These are phyloP conservation scores for Boletus austroedulis DNA, from an alignment of 1,284 basidiomycete species.

Conservation along the genomic window DNA sequence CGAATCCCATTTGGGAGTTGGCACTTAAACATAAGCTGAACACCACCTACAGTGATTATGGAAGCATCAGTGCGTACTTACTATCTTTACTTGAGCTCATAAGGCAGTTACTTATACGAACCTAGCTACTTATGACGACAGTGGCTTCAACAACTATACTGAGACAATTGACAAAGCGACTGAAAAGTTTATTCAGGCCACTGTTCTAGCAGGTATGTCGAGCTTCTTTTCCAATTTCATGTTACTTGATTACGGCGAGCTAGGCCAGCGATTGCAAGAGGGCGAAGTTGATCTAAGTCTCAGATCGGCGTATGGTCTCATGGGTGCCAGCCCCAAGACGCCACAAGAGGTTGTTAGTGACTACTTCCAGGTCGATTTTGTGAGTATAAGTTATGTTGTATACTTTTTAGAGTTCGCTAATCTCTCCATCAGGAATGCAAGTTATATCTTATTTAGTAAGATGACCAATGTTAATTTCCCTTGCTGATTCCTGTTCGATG, in stretches of 20 bases:
- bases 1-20: slow-evolving; percentile 59
- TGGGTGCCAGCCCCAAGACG: slow-evolving; percentile 9
- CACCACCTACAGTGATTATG: slow-evolving; percentile 44
- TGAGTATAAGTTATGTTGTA: background rate
- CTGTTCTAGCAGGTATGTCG: slow-evolving; percentile 5
- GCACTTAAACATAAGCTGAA: slow-evolving; percentile 56
- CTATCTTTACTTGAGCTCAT: no score
- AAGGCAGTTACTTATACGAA: no score
- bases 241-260: background rate
- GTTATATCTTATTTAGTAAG: background rate
- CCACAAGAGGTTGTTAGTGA: slow-evolving; percentile 11
- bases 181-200: slow-evolving; percentile 4
- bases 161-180: slow-evolving; percentile 12
- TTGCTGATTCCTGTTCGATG: background rate
- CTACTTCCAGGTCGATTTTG: slow-evolving; percentile 14
- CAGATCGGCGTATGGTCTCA: slow-evolving; percentile 9
- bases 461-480: background rate
- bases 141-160: slow-evolving; percentile 9
- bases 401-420: background rate
- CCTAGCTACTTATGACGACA: slow-evolving; percentile 12
- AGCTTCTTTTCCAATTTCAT: background rate
- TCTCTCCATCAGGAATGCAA: slow-evolving; percentile 11
- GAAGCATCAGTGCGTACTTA: slow-evolving; percentile 43
- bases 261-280: slow-evolving; percentile 6
- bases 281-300: slow-evolving; percentile 14